These are phyloP conservation scores for Tetrapyrgos nigripes DNA, from an alignment of 1,284 basidiomycete genomes.

Conservation along the genomic window DNA sequence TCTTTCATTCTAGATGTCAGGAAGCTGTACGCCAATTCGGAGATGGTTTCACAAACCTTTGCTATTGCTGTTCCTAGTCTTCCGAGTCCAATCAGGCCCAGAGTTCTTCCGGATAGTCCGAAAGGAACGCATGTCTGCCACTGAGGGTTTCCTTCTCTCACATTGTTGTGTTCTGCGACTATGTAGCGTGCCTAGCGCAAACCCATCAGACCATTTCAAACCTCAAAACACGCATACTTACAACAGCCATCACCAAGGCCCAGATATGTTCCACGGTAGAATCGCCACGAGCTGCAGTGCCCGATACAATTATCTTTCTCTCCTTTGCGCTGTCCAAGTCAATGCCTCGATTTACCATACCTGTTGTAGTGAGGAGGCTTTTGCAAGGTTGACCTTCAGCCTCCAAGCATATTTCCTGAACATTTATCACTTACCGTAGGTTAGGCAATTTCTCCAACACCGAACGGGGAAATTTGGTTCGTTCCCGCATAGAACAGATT, in stretches of 20 bases:
- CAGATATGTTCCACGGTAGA: slow-evolving; percentile 69
- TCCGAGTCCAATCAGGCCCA: slow-evolving; percentile 67
- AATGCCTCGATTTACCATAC: slow-evolving; percentile 55
- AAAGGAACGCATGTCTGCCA: slow-evolving; percentile 66
- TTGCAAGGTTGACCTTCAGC: neutral
- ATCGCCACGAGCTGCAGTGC: slow-evolving; percentile 52
- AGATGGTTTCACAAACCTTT: slow-evolving; percentile 39
- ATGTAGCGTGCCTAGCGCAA: slow-evolving; percentile 51
- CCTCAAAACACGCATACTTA: neutral
- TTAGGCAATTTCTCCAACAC: slow-evolving; percentile 63
- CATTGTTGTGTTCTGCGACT: slow-evolving; percentile 55
- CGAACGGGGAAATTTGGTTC: slow-evolving; percentile 60
- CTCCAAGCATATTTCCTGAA: neutral
- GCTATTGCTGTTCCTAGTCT: slow-evolving; percentile 56
- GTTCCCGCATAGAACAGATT: slow-evolving; percentile 72
- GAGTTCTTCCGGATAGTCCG: slow-evolving; percentile 57
- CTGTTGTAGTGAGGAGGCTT: slow-evolving; percentile 65
- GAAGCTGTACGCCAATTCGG: slow-evolving; percentile 1
- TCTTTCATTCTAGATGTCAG: slow-evolving; percentile 35
- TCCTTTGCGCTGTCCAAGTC: slow-evolving; percentile 52
- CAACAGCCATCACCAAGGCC: slow-evolving; percentile 60
- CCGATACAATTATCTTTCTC: slow-evolving; percentile 62
- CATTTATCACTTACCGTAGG: slow-evolving; percentile 44
- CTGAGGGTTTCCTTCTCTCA: slow-evolving; percentile 51
- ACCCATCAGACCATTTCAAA: neutral